A percentile compares a stretch with the other conserved stretches of the same genome.
Conservation (phyloP, 2,329 filamentous ascomycete genomes). For the Aspergillus flavus region DNA sequence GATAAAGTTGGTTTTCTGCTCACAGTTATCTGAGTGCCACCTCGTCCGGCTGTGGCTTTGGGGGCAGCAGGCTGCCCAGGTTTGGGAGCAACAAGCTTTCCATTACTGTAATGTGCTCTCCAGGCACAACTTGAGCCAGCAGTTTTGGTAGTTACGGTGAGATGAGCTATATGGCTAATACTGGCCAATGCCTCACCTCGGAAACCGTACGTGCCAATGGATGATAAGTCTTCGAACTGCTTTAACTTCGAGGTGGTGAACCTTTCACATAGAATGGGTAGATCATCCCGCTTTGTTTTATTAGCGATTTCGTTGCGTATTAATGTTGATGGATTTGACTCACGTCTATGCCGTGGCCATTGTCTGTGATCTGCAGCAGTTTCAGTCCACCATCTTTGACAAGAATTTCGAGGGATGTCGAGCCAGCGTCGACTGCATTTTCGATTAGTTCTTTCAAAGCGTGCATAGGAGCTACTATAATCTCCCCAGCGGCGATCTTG, state of each 20-base stretch:
- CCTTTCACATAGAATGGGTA: slow-evolving; percentile 88
- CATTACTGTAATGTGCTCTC: slow-evolving; percentile 84
- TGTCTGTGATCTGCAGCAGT: slow-evolving; percentile 94
- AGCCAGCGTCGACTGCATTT: slow-evolving; percentile 96
- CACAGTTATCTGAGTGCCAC: slow-evolving; percentile 89
- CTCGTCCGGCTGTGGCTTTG: slow-evolving; percentile 81
- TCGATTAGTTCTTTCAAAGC: slow-evolving; percentile 96
- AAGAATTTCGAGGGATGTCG: slow-evolving; percentile 84
- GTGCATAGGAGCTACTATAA: slow-evolving; percentile 95
- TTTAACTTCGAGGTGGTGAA: slow-evolving; percentile 97
- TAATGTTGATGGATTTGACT: slow-evolving; percentile 29
- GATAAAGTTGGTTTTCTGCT: slow-evolving; percentile 14
- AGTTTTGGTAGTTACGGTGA: slow-evolving; percentile 92
- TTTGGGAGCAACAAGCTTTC: slow-evolving; percentile 78
- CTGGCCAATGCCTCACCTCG: slow-evolving; percentile 93
- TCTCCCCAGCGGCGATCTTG: slow-evolving; percentile 97
- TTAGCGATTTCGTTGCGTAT: slow-evolving; percentile 6
- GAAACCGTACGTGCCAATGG: slow-evolving; percentile 96
- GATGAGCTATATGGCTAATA: slow-evolving; percentile 96
- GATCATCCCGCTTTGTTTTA: slow-evolving; percentile 73
- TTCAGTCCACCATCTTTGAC: slow-evolving; percentile 96
- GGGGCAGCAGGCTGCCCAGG: slow-evolving; percentile 85
- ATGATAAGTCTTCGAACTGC: slow-evolving; percentile 85
- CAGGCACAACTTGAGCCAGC: slow-evolving; percentile 85
- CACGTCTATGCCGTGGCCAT: slow-evolving; percentile 93